These are phyloP conservation scores for Phyllosticta citriasiana DNA, from an alignment of 2,329 filamentous ascomycete species.

Conservation along the genomic window DNA sequence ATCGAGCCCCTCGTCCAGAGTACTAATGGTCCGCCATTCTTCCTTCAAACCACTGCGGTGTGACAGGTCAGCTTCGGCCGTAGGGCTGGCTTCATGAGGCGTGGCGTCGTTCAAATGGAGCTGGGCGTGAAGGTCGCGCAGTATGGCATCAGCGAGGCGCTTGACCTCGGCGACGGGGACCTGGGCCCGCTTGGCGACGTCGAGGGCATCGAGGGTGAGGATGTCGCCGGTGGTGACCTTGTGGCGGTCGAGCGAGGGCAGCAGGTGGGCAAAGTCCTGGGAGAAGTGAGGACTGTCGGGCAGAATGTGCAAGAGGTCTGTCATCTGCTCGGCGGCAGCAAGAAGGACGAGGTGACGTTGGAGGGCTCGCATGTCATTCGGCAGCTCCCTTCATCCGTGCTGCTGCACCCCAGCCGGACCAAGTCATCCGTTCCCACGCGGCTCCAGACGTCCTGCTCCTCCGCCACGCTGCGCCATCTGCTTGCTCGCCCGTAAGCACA, in stretches of 20 bases:
- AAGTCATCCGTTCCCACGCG: neutral
- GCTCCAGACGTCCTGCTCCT: neutral
- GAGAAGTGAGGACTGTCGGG: constrained; percentile 60
- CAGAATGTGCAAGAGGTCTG: constrained; percentile 73
- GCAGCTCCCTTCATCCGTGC: neutral
- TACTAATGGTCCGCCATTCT: constrained; percentile 59
- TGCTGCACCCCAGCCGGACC: neutral
- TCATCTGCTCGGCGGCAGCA: constrained; percentile 47
- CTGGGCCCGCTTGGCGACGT: constrained; percentile 77
- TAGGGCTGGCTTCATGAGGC: constrained; percentile 12
- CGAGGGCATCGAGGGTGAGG: constrained; percentile 68
- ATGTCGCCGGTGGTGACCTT: constrained; percentile 73
- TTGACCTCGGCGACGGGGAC: constrained; percentile 73
- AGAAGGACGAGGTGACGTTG: neutral
- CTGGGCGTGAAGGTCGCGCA: constrained; percentile 57
- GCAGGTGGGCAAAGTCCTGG: constrained; percentile 59
- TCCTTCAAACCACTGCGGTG: constrained; percentile 13
- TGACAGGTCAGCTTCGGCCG: constrained; percentile 13
- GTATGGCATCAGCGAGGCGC: constrained; percentile 57
- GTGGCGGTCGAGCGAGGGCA: constrained; percentile 71
- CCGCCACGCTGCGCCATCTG: neutral
- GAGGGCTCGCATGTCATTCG: neutral
- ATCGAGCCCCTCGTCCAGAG: constrained; percentile 67
- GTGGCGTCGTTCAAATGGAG: constrained; percentile 32
- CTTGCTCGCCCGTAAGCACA: neutral